Percentiles rank a stretch among this genome's conserved stretches.
These are phyloP conservation scores for Lycium barbarum DNA, from an alignment of 257 asterid species.

Conservation along the genomic window DNA sequence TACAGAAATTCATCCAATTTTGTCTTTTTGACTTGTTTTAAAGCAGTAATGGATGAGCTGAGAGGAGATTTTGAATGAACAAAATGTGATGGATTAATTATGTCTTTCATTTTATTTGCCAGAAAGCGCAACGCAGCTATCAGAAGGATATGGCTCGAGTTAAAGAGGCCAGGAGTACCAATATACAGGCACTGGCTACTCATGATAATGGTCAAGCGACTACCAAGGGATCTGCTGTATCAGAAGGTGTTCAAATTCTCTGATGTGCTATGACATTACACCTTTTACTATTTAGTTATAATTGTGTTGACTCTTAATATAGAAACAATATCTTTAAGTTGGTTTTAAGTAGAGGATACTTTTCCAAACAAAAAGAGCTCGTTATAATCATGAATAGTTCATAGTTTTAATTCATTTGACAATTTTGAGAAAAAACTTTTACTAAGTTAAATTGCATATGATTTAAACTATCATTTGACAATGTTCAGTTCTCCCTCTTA, in stretches of 20 bases:
- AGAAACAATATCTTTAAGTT: background rate
- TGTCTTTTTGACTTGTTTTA: conserved; percentile 8
- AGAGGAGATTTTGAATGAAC: conserved; percentile 17
- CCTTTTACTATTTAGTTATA: conserved; percentile 17
- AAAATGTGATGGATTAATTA: background rate
- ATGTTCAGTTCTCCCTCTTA: conserved; percentile 16
- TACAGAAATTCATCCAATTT: background rate
- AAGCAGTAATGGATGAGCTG: background rate
- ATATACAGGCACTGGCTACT: conserved; percentile 56
- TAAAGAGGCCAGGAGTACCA: conserved; percentile 71
- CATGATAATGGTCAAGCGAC: conserved; percentile 51
- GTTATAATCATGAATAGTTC: conserved; percentile 9
- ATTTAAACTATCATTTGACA: background rate
- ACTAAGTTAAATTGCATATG: background rate
- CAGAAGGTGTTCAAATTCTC: conserved; percentile 64
- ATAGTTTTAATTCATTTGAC: background rate
- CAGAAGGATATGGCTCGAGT: conserved; percentile 84
- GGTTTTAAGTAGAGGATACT: background rate
- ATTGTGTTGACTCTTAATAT: conserved; percentile 19
- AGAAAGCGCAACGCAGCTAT: conserved; percentile 96
- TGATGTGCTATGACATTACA: background rate
- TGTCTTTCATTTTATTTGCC: conserved; percentile 32
- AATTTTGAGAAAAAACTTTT: background rate
- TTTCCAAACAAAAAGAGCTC: background rate
- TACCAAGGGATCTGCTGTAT: conserved; percentile 53